Evolutionary conservation across 1,284 basidiomycete species (phyloP), one percentile per base, ranked within the genome.

Genomic region (Leucoagaricus sp.): DNA sequence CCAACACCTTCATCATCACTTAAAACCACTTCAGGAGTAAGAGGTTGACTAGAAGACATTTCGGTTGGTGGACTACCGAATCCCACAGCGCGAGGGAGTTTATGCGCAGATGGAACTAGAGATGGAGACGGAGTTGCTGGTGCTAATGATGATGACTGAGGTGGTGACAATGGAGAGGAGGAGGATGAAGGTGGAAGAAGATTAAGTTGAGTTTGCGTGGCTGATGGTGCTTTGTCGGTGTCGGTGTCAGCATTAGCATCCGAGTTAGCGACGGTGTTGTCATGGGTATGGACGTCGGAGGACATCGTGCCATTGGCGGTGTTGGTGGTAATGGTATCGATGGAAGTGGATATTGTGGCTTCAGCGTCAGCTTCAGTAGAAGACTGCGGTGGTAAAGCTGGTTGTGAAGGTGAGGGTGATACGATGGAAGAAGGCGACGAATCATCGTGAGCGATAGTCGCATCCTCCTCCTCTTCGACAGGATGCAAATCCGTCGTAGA

Each of bases 71-170:
- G 54, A 34, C 48, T 55, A 10, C 40, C 54, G n/a, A 55, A 40
- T 5, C 38, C 36, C 7, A 38, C 46, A 15, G 53, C 38, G 36
- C 31, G 26, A 29, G 36, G 25, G 23, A 36, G 26, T 19, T 36
- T 42, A 21, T 55, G 46, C 2, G 53, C 38, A 12, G 63, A 64
- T 19, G 63, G 60, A n/a, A n/a, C n/a, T n/a, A n/a, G n/a, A n/a
- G n/a, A 55, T 54, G 53, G 60, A 4, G 64, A 31, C 33, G 60
- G 8, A 2, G 59, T 56, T n/a, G 13, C 31, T 9, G 33, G 31
- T 33, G 36, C 36, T 13, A 38, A 38, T 38, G 13, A 38, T 10
- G 36, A 38, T 38, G 36, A 9, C 12, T 38, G 15, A 38, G 31
- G 31, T 33, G 31, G 31, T 33, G 12, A 7, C 12, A n/a, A 13